Percentiles rank a stretch among this genome's conserved stretches.
Evolutionary conservation across 768 basidiomycete species (phyloP).

Genomic region (Dentipellis sp.): DNA sequence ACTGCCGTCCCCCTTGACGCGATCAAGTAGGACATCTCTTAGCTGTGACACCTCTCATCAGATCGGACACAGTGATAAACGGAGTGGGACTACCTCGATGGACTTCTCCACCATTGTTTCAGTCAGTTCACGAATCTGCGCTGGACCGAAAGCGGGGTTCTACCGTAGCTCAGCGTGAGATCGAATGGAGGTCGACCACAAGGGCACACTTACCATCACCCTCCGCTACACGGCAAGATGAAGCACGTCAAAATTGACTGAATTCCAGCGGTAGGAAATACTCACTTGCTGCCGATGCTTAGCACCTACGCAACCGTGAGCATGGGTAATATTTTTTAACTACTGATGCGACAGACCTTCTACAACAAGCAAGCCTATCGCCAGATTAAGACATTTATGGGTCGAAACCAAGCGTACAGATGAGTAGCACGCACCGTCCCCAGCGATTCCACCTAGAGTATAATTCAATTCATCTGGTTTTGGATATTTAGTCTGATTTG

Average conservation of each 20-base stretch:
- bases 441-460: not conserved
- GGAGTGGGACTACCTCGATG: not conserved
- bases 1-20: not conserved
- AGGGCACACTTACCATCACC: not conserved
- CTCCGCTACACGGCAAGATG: not conserved
- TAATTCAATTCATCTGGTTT: not conserved
- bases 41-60: not conserved
- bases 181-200: not conserved
- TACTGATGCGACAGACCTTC: not conserved
- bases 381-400: not conserved
- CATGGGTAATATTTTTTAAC: not conserved
- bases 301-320: not conserved
- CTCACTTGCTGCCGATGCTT: not conserved
- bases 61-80: not conserved
- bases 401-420: not conserved
- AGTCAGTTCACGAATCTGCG: conserved; percentile 1
- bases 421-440: not conserved
- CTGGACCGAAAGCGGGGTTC: conserved; percentile 4
- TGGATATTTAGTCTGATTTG: not conserved
- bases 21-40: not conserved
- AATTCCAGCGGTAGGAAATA: not conserved
- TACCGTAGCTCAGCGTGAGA: not conserved
- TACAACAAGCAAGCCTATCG: not conserved
- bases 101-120: not conserved
- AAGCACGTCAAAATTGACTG: not conserved